Evolutionary conservation across 441 rosid genomes (phyloP).

Genomic region (Populus hybrid): DNA sequence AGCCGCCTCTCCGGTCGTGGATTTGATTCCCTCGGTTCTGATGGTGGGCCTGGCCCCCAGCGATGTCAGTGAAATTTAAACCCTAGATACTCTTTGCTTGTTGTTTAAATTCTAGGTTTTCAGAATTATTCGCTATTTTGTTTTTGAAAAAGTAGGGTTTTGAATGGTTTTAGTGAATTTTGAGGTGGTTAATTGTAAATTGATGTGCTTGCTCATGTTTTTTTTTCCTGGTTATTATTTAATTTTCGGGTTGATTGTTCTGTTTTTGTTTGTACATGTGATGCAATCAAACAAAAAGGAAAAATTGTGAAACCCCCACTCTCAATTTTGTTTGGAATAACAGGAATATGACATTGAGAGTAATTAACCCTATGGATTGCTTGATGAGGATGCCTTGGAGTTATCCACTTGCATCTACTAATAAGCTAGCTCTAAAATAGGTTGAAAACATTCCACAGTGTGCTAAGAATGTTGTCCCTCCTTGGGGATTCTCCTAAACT

Average conservation of each 20-base stretch:
- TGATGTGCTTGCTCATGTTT: neutral
- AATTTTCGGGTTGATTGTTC: too few species aligned
- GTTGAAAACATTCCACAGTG: neutral
- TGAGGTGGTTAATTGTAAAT: neutral
- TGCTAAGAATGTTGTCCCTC: neutral
- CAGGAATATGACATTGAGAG: neutral
- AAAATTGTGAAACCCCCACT: neutral
- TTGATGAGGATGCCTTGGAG: neutral
- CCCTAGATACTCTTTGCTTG: neutral
- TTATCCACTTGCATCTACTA: neutral
- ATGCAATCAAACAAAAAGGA: neutral
- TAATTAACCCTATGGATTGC: too few species aligned
- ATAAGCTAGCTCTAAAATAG: neutral
- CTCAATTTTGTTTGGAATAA: neutral
- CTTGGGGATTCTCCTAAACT: neutral
- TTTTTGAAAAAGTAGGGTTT: neutral
- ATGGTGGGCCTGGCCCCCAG: conserved; percentile 85
- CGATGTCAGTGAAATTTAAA: conserved; percentile 49
- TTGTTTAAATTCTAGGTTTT: neutral
- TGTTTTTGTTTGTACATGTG: neutral
- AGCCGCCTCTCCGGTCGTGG: conserved; percentile 66
- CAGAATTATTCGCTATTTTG: neutral
- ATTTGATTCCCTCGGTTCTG: conserved; percentile 79
- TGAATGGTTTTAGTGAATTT: neutral
- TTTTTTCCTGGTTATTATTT: neutral